A percentile compares a stretch with the other conserved stretches of the same genome.
These are phyloP conservation scores for Quercus tomentella DNA, from an alignment of 331 rosid genomes.

Conservation along the genomic window DNA sequence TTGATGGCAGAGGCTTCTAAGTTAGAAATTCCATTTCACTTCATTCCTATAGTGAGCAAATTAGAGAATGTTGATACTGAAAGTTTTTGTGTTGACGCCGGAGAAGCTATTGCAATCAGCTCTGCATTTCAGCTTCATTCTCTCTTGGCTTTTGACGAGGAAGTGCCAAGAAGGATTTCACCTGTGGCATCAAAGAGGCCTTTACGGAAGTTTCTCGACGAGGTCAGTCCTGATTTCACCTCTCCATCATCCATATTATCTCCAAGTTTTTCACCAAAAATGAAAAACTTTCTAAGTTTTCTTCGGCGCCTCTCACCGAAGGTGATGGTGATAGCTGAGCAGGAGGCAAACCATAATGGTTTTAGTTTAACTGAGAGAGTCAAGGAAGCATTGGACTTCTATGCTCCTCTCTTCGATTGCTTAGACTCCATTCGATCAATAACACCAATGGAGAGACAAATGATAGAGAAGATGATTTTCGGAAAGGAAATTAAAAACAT, in stretches of 20 bases:
- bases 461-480: slow-evolving; percentile 69
- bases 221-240: slow-evolving; percentile 52
- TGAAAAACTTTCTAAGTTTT: slow-evolving; percentile 52
- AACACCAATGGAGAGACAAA: slow-evolving; percentile 56
- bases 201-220: too few species aligned
- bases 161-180: slow-evolving; percentile 17
- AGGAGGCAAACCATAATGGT: slow-evolving; percentile 67
- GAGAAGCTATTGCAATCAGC: slow-evolving; percentile 79
- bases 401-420: slow-evolving; percentile 72
- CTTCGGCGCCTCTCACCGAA: slow-evolving; percentile 66
- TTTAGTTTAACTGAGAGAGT: slow-evolving; percentile 61
- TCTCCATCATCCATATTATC: slow-evolving; percentile 61
- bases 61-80: slow-evolving; percentile 70
- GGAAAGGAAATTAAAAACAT: slow-evolving; percentile 84
- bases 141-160: slow-evolving; percentile 71
- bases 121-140: slow-evolving; percentile 72
- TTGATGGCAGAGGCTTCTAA: slow-evolving; percentile 69
- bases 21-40: slow-evolving; percentile 69
- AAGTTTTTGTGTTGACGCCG: slow-evolving; percentile 69
- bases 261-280: slow-evolving; percentile 59
- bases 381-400: slow-evolving; percentile 51
- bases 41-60: slow-evolving; percentile 61
- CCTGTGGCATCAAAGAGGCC: too few species aligned
- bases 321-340: slow-evolving; percentile 71
- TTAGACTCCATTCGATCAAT: slow-evolving; percentile 59